A percentile compares a stretch with the other conserved stretches of the same genome.
Conservation (phyloP, 2,329 filamentous ascomycete species). For the Metarhizium guizhouense region DNA sequence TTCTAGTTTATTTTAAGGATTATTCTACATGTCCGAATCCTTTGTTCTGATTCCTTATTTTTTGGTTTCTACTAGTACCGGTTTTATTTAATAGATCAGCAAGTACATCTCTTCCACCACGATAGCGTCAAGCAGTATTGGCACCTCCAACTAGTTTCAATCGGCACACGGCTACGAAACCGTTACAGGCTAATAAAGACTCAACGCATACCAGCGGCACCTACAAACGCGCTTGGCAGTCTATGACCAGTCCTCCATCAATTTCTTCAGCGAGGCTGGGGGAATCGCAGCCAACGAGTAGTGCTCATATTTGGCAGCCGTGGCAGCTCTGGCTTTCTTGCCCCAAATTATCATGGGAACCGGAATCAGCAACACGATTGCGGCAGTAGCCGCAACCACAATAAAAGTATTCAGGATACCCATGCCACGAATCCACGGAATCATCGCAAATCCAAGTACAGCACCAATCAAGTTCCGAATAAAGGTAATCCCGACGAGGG, state of each 20-base stretch:
- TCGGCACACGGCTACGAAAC: too few species aligned
- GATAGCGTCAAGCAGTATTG: too few species aligned
- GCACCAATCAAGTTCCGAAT: conserved; percentile 14
- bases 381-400: conserved; percentile 4
- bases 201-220: too few species aligned
- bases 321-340: conserved; percentile 7
- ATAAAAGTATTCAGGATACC: conserved; percentile 14
- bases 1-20: too few species aligned
- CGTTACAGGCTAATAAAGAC: too few species aligned
- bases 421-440: conserved; percentile 14
- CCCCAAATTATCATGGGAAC: conserved; percentile 14
- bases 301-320: conserved; percentile 2
- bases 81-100: too few species aligned
- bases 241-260: neutral
- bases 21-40: too few species aligned
- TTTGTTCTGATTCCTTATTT: too few species aligned
- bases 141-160: too few species aligned
- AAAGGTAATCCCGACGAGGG: conserved; percentile 14
- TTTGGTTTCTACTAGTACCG: too few species aligned
- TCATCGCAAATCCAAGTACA: conserved; percentile 11
- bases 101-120: too few species aligned
- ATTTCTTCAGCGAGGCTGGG: neutral
- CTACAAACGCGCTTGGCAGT: too few species aligned
- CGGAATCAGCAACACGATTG: conserved; percentile 11
- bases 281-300: conserved; percentile 3